phyloP scores from a whole-genome alignment of 306 rosid species.

The Quercus rubra region DNA sequence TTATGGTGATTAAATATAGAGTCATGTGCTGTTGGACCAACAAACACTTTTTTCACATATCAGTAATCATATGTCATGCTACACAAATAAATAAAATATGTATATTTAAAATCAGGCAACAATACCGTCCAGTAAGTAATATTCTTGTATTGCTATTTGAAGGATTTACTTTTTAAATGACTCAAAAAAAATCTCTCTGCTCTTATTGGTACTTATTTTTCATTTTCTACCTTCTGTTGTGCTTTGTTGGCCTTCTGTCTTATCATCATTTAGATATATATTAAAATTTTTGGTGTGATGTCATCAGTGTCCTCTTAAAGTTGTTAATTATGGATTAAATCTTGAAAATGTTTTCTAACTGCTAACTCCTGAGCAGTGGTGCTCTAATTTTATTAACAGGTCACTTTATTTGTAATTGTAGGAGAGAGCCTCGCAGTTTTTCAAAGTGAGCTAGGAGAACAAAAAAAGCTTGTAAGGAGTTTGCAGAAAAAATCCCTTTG shows the following conservation, averaged over 20 bases:
- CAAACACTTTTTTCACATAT: neutral
- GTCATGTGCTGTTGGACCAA: neutral
- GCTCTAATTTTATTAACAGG: conserved; percentile 26
- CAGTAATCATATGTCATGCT: neutral
- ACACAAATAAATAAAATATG: neutral
- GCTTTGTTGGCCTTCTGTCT: neutral
- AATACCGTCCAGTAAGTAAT: neutral
- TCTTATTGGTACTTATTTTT: neutral
- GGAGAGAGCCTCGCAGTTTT: conserved; percentile 75
- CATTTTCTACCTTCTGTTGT: neutral
- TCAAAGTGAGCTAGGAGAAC: conserved; percentile 77
- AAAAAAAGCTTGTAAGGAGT: conserved; percentile 76
- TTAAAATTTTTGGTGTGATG: neutral
- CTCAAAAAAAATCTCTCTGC: neutral
- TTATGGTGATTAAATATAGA: neutral
- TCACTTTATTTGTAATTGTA: conserved; percentile 38
- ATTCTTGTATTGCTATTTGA: neutral
- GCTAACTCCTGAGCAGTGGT: conserved; percentile 4
- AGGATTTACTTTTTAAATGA: neutral
- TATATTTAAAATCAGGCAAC: neutral
- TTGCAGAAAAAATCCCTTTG: conserved; percentile 92
- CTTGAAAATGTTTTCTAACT: conserved; percentile 5
- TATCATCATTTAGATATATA: neutral
- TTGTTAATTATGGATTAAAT: neutral
- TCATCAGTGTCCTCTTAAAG: neutral